A percentile compares a stretch with the other conserved stretches of the same genome.
Conservation (phyloP, 805 yeast genomes). For the Metschnikowia matae region DNA sequence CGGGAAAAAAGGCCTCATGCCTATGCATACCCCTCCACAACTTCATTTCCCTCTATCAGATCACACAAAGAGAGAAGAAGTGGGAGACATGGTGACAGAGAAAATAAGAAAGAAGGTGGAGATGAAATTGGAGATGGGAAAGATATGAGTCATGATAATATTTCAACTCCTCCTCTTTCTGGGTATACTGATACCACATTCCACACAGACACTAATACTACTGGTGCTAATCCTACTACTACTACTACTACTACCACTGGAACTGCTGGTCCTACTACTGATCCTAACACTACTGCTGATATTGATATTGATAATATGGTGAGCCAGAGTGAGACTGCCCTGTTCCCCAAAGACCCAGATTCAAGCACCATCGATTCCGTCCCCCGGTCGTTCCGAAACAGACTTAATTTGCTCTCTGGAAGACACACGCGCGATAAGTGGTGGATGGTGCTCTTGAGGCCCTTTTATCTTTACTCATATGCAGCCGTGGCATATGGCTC, state of each 20-base stretch:
- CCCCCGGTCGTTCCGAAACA: constrained; percentile 22
- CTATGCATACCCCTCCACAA: constrained; percentile 22
- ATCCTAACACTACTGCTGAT: no score
- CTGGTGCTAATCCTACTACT: no score
- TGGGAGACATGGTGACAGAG: background rate
- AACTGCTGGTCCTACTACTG: no score
- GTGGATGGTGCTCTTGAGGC: constrained; percentile 55
- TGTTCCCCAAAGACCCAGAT: background rate
- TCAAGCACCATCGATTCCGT: background rate
- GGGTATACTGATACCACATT: background rate
- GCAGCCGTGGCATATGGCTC: constrained; percentile 52
- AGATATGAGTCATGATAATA: background rate
- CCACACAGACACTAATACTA: background rate
- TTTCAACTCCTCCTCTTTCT: background rate
- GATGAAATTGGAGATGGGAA: background rate
- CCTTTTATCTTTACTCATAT: constrained; percentile 47
- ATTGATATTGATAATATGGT: background rate
- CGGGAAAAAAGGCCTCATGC: constrained; percentile 29
- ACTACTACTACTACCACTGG: no score
- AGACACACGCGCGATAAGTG: constrained; percentile 46
- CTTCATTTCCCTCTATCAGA: background rate
- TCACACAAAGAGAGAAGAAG: background rate
- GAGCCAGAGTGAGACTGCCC: background rate
- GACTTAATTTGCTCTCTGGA: constrained; percentile 45
- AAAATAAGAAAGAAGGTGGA: background rate